phyloP scores from a whole-genome alignment of 1,139 yeast genomes.

The Meyerozyma guilliermondii region DNA sequence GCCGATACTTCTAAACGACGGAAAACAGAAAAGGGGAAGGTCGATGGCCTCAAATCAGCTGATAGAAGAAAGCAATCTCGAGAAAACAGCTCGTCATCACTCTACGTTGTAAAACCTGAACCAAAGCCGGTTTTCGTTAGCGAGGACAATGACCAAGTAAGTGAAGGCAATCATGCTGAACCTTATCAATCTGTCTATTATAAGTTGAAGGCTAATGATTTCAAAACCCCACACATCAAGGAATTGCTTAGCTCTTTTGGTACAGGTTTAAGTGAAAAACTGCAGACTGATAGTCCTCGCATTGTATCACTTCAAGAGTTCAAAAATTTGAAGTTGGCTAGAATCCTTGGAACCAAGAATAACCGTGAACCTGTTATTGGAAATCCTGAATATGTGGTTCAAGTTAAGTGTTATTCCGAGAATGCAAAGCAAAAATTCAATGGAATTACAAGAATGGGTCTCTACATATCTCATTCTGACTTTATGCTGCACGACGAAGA shows the following conservation, averaged over 20 bases:
- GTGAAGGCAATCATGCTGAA: constrained; percentile 42
- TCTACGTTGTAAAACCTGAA: neutral
- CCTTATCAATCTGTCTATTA: constrained; percentile 48
- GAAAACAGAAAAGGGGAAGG: neutral
- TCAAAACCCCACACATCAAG: constrained; percentile 34
- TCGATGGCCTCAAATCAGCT: neutral
- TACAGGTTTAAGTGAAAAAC: constrained; percentile 9
- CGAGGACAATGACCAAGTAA: constrained; percentile 33
- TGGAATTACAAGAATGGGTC: constrained; percentile 68
- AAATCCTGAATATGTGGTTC: constrained; percentile 12
- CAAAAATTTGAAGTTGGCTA: constrained; percentile 26
- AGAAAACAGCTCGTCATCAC: neutral
- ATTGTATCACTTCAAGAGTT: constrained; percentile 24
- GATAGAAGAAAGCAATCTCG: neutral
- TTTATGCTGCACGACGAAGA: constrained; percentile 12
- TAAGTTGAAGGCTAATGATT: constrained; percentile 43
- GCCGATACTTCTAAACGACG: neutral
- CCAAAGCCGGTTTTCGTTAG: constrained; percentile 15
- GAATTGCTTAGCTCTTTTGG: constrained; percentile 21
- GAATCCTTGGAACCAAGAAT: constrained; percentile 19
- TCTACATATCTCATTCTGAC: constrained; percentile 42
- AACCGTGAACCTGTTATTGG: neutral
- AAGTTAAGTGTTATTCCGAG: constrained; percentile 47
- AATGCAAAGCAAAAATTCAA: constrained; percentile 59
- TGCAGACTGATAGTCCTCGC: constrained; percentile 12